A percentile compares a stretch with the other conserved stretches of the same genome.
Conservation (phyloP, 805 yeast species). For the Teunomyces gatunensis region DNA sequence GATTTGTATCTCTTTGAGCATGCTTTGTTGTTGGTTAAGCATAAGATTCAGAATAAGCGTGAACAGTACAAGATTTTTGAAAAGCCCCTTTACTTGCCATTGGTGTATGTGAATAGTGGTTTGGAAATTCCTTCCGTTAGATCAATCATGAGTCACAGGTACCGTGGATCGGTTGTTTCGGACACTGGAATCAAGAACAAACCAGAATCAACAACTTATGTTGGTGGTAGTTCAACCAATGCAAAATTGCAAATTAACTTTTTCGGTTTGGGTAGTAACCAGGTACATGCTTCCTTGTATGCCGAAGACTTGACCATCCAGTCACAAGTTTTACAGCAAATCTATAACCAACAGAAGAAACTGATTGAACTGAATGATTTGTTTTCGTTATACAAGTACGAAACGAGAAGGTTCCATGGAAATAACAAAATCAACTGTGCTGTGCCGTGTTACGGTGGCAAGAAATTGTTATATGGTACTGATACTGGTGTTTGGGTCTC, state of each 20-base stretch:
- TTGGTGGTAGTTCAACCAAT: conserved; percentile 25
- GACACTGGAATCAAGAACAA: conserved; percentile 31
- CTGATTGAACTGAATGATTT: conserved; percentile 73
- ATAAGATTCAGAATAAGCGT: conserved; percentile 81
- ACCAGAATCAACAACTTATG: conserved; percentile 25
- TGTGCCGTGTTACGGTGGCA: conserved; percentile 91
- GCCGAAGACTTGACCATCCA: conserved; percentile 61
- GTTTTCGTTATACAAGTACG: conserved; percentile 72
- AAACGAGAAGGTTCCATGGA: conserved; percentile 71
- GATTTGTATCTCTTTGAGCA: conserved; percentile 88
- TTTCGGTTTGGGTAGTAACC: conserved; percentile 52
- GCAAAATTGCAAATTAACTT: conserved; percentile 49
- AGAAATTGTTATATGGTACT: conserved; percentile 86
- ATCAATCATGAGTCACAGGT: conserved; percentile 36
- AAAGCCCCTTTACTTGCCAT: conserved; percentile 79
- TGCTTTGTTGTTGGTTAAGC: conserved; percentile 78
- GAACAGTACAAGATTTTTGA: conserved; percentile 91
- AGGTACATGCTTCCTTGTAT: conserved; percentile 51
- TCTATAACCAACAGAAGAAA: conserved; percentile 74
- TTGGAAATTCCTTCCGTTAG: conserved; percentile 71
- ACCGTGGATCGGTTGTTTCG: conserved; percentile 35
- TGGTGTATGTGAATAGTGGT: conserved; percentile 69
- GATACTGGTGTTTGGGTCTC: conserved; percentile 87
- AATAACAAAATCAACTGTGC: conserved; percentile 83
- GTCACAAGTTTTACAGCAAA: conserved; percentile 74